Evolutionary conservation across 495 filamentous ascomycete genomes (phyloP).

Genomic region (Penicillium longicatenatum): DNA sequence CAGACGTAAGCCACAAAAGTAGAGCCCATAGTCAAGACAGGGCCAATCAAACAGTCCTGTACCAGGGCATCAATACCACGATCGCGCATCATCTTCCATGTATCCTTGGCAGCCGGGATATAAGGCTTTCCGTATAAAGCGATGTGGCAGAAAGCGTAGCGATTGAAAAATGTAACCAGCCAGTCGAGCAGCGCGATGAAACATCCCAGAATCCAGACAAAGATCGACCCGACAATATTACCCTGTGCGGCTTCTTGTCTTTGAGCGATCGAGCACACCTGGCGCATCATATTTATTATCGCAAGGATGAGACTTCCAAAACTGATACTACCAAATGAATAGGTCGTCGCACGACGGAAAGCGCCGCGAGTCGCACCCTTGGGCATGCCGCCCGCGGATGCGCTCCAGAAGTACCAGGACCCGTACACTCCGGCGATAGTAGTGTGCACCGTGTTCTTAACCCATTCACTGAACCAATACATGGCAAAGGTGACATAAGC

Average conservation of each 20-base stretch:
- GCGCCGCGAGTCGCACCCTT: slow-evolving; percentile 72
- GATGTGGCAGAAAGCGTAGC: slow-evolving; percentile 91
- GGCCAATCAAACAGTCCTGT: slow-evolving; percentile 88
- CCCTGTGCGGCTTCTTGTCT: slow-evolving; percentile 64
- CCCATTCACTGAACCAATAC: slow-evolving; percentile 90
- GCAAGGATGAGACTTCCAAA: slow-evolving; percentile 83
- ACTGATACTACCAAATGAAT: slow-evolving; percentile 88
- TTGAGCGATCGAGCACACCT: slow-evolving; percentile 73
- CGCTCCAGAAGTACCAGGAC: slow-evolving; percentile 83
- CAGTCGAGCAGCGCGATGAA: slow-evolving; percentile 79
- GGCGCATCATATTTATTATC: slow-evolving; percentile 81
- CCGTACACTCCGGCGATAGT: slow-evolving; percentile 88
- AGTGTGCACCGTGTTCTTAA: slow-evolving; percentile 90
- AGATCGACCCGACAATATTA: slow-evolving; percentile 64
- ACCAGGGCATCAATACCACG: slow-evolving; percentile 87
- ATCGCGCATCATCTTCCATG: slow-evolving; percentile 87
- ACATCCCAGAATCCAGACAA: slow-evolving; percentile 73
- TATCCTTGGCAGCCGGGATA: slow-evolving; percentile 81
- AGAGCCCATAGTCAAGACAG: slow-evolving; percentile 85
- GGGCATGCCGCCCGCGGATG: slow-evolving; percentile 65
- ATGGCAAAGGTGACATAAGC: slow-evolving; percentile 86
- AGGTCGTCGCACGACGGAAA: slow-evolving; percentile 75
- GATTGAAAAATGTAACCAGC: slow-evolving; percentile 68
- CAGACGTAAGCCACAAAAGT: slow-evolving; percentile 82
- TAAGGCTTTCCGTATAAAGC: slow-evolving; percentile 89